Percentiles rank a stretch among this genome's conserved stretches.
Evolutionary conservation across 441 rosid genomes (phyloP).

Genomic region (Cnidoscolus chayamansa): DNA sequence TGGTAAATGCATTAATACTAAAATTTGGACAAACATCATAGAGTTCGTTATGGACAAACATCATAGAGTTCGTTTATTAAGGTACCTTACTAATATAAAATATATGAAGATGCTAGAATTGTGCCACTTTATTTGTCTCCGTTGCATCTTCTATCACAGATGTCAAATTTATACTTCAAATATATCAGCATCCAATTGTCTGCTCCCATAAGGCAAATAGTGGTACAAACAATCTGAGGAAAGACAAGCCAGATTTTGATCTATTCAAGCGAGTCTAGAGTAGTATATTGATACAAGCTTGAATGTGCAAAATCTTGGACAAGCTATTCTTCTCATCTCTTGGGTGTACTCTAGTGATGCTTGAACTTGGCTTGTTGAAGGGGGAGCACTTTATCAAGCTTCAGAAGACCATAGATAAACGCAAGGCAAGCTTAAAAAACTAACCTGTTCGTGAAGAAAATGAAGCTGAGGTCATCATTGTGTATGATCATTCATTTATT

Average conservation of each 20-base stretch:
- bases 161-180: not conserved
- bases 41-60: too few relatives aligned
- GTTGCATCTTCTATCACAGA: not conserved
- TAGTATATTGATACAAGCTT: not conserved
- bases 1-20: not conserved
- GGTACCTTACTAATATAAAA: not conserved
- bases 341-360: too few relatives aligned
- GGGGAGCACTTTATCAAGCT: not conserved
- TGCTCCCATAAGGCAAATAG: not conserved
- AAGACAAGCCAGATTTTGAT: not conserved
- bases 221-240: not conserved
- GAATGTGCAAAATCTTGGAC: not conserved
- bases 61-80: not conserved
- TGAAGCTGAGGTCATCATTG: not conserved
- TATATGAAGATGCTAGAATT: not conserved
- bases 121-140: not conserved
- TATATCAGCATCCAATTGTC: not conserved
- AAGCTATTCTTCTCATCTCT: not conserved
- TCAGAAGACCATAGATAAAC: too few relatives aligned
- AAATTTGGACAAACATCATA: not conserved
- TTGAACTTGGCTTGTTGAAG: not conserved
- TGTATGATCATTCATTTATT: not conserved
- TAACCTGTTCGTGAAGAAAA: not conserved
- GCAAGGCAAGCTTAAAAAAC: too few relatives aligned
- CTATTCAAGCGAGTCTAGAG: not conserved